These are phyloP conservation scores for Fragosphaeria purpurea DNA, from an alignment of 2,329 filamentous ascomycete species.

Conservation along the genomic window DNA sequence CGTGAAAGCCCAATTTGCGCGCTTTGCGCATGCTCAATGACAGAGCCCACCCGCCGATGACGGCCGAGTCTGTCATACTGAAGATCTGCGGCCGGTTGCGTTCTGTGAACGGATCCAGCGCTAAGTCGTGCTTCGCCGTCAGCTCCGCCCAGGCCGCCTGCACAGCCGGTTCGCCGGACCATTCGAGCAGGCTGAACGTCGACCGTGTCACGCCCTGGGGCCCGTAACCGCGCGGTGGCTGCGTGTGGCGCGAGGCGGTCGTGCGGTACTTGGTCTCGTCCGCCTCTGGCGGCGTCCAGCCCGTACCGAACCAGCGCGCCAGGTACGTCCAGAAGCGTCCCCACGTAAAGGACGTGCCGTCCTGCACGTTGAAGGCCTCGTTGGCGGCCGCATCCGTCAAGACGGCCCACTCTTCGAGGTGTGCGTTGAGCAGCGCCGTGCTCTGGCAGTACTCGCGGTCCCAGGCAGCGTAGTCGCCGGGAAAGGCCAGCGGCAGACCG, in stretches of 20 bases:
- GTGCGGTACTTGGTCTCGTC: slow-evolving; percentile 9
- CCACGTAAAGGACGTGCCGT: slow-evolving; percentile 35
- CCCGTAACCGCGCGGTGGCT: slow-evolving; percentile 27
- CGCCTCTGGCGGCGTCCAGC: slow-evolving; percentile 22
- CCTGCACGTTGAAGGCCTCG: slow-evolving; percentile 38
- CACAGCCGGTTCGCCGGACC: slow-evolving; percentile 34
- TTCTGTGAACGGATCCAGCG: slow-evolving; percentile 30
- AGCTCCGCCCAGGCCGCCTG: slow-evolving; percentile 35
- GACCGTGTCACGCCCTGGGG: slow-evolving; percentile 26
- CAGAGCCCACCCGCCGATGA: slow-evolving; percentile 13
- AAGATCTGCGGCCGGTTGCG: slow-evolving; percentile 34
- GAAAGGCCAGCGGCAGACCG: slow-evolving; percentile 29
- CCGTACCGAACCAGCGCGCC: slow-evolving; percentile 32
- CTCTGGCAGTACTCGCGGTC: slow-evolving; percentile 30
- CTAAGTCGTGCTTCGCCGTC: slow-evolving; percentile 28
- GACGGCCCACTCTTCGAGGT: slow-evolving; percentile 39
- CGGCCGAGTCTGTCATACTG: slow-evolving; percentile 26
- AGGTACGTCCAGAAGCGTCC: slow-evolving; percentile 37
- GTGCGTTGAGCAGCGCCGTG: slow-evolving; percentile 35
- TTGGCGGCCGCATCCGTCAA: slow-evolving; percentile 29
- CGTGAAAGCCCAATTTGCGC: slow-evolving; percentile 22
- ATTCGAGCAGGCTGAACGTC: slow-evolving; percentile 31
- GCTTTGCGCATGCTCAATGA: slow-evolving; percentile 21
- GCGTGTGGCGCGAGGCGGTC: not conserved
- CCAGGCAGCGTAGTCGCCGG: slow-evolving; percentile 33